phyloP scores from a whole-genome alignment of 306 rosid genomes.

The Geum urbanum region DNA sequence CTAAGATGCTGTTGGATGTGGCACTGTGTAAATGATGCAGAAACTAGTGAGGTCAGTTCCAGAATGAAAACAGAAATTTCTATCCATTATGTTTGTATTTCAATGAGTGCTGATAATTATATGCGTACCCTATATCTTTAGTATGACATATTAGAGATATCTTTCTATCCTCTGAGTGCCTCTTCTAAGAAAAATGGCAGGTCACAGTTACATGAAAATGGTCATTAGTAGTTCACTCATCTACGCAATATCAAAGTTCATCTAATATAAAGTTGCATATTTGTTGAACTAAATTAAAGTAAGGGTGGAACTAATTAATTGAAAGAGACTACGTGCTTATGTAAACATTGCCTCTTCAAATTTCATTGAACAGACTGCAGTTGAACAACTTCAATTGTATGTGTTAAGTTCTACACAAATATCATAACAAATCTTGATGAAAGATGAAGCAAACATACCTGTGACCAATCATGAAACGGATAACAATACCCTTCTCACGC shows the following conservation, averaged over 20 bases:
- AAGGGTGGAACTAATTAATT: neutral
- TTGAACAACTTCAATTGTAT: neutral
- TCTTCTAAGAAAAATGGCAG: neutral
- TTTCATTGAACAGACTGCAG: conserved; percentile 1
- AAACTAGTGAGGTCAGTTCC: conserved; percentile 39
- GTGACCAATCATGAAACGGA: conserved; percentile 98
- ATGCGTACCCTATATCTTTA: neutral
- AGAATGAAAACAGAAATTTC: conserved; percentile 12
- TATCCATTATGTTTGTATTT: neutral
- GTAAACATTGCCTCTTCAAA: conserved; percentile 2
- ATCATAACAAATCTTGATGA: neutral
- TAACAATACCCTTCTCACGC: conserved; percentile 85
- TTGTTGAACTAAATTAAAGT: neutral
- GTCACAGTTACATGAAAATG: neutral
- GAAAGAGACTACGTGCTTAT: neutral
- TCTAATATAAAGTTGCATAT: neutral
- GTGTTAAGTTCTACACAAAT: neutral
- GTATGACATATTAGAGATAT: neutral
- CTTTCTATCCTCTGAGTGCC: neutral
- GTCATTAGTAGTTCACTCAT: neutral
- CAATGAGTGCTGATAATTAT: neutral
- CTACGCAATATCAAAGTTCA: neutral
- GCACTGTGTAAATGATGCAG: conserved; percentile 55
- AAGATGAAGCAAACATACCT: conserved; percentile 43
- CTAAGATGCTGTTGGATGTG: conserved; percentile 95